A percentile compares a stretch with the other conserved stretches of the same genome.
These are phyloP conservation scores for Begonia loranthoides DNA, from an alignment of 306 rosid species.

Conservation along the genomic window DNA sequence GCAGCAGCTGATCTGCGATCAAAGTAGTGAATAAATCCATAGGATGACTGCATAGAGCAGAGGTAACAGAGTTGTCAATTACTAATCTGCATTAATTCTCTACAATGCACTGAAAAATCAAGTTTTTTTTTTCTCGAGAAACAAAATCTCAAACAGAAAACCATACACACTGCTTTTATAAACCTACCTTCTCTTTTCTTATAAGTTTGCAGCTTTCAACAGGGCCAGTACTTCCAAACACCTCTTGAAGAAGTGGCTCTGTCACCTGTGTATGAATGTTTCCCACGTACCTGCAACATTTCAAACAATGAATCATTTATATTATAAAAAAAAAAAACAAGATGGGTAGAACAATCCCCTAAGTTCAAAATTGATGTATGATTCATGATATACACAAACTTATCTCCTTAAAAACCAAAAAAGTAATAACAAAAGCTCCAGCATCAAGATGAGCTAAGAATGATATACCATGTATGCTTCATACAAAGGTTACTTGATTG, in stretches of 20 bases:
- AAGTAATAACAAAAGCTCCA: too few relatives aligned
- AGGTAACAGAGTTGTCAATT: constrained; percentile 10
- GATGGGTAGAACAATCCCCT: constrained; percentile 2
- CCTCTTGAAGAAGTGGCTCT: constrained; percentile 97
- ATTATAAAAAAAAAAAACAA: constrained; percentile 25
- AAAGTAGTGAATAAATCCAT: constrained; percentile 87
- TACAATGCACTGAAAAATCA: too few relatives aligned
- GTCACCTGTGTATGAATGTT: constrained; percentile 92
- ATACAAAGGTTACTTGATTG: too few relatives aligned
- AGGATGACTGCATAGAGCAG: constrained; percentile 73
- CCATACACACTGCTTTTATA: background rate
- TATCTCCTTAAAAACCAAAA: too few relatives aligned
- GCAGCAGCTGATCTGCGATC: constrained; percentile 96
- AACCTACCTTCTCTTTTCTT: constrained; percentile 80
- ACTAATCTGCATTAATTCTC: background rate
- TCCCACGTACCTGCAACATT: constrained; percentile 82
- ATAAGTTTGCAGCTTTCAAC: constrained; percentile 93
- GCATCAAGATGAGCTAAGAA: too few relatives aligned
- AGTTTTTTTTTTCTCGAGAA: too few relatives aligned
- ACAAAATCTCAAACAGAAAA: background rate
- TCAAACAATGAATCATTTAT: constrained; percentile 32
- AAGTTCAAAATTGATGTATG: too few relatives aligned
- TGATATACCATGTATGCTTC: too few relatives aligned
- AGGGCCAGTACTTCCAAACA: constrained; percentile 82
- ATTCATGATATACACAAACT: too few relatives aligned